phyloP scores from a whole-genome alignment of 2,329 filamentous ascomycete species.

The Cladophialophora exuberans region DNA sequence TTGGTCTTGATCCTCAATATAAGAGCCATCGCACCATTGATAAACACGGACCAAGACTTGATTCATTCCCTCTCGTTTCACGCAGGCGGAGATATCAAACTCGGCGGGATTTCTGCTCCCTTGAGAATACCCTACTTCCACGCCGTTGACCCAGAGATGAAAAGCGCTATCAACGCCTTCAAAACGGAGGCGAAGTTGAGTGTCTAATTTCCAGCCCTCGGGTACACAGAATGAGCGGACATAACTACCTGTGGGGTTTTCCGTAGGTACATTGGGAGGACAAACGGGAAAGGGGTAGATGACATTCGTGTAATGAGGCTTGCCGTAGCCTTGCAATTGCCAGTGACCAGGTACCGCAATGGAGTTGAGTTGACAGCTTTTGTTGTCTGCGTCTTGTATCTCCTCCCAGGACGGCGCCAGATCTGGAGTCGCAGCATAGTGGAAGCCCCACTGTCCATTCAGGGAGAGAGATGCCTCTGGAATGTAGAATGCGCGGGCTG shows the following conservation, averaged over 20 bases:
- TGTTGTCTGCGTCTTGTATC: background rate
- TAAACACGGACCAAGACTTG: conserved; percentile 67
- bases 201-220: conserved; percentile 42
- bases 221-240: conserved; percentile 54
- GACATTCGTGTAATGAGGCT: conserved; percentile 71
- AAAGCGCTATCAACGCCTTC: conserved; percentile 74
- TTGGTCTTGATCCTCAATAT: conserved; percentile 71
- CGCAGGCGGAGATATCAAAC: conserved; percentile 64
- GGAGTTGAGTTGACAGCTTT: conserved; percentile 37
- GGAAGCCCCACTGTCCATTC: conserved; percentile 62
- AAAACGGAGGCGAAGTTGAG: conserved; percentile 67
- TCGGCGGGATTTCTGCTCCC: conserved; percentile 70
- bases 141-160: conserved; percentile 69
- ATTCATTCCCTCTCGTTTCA: conserved; percentile 55
- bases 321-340: conserved; percentile 70
- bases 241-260: conserved; percentile 69
- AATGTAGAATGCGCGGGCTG: conserved; percentile 57
- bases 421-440: conserved; percentile 25
- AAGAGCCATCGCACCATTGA: conserved; percentile 69
- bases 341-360: conserved; percentile 69
- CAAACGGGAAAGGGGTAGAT: conserved; percentile 67
- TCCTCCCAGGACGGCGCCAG: conserved; percentile 4
- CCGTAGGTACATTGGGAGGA: conserved; percentile 64
- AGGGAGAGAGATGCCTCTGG: conserved; percentile 49
- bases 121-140: conserved; percentile 68